Conservation (phyloP, 1,284 basidiomycete genomes). For the Malassezia caprae region DNA sequence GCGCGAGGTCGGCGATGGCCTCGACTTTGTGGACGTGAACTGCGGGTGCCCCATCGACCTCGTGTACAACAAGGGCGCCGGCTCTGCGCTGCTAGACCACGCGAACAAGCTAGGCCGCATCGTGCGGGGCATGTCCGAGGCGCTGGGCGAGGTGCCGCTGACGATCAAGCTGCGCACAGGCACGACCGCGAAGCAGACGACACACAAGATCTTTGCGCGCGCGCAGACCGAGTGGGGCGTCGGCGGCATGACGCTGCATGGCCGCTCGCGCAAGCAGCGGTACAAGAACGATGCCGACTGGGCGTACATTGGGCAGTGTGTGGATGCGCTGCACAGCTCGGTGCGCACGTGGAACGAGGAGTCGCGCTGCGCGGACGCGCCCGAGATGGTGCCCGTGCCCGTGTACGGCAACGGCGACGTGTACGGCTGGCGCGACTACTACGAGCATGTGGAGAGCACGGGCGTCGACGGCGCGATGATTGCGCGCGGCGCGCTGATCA, state of each 20-base stretch:
- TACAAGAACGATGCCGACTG: slow-evolving; percentile 47
- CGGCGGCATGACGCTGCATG: slow-evolving; percentile 76
- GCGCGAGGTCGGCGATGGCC: slow-evolving; percentile 55
- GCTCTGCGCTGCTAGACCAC: slow-evolving; percentile 77
- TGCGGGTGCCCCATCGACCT: slow-evolving; percentile 95
- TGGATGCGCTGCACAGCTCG: slow-evolving; percentile 65
- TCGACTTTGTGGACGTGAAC: slow-evolving; percentile 91
- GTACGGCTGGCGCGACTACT: slow-evolving; percentile 75
- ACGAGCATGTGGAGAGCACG: slow-evolving; percentile 63
- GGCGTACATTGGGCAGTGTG: slow-evolving; percentile 62
- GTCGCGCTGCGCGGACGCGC: slow-evolving; percentile 23
- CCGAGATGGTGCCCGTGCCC: slow-evolving; percentile 62
- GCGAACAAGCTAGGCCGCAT: slow-evolving; percentile 74
- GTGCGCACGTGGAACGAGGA: slow-evolving; percentile 39
- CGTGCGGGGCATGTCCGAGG: slow-evolving; percentile 79
- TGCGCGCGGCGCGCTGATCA: slow-evolving; percentile 85
- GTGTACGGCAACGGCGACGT: slow-evolving; percentile 94
- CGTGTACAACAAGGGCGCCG: slow-evolving; percentile 81
- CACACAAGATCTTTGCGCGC: slow-evolving; percentile 72
- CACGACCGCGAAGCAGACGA: slow-evolving; percentile 58
- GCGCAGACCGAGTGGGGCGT: slow-evolving; percentile 68
- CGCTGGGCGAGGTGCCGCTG: slow-evolving; percentile 82
- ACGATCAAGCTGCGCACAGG: slow-evolving; percentile 85
- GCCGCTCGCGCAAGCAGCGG: slow-evolving; percentile 52
- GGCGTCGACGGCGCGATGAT: slow-evolving; percentile 93